Percentiles rank a stretch among this genome's conserved stretches.
phyloP scores from a whole-genome alignment of 164 flowering plant species.

The Berberis vulgaris region DNA sequence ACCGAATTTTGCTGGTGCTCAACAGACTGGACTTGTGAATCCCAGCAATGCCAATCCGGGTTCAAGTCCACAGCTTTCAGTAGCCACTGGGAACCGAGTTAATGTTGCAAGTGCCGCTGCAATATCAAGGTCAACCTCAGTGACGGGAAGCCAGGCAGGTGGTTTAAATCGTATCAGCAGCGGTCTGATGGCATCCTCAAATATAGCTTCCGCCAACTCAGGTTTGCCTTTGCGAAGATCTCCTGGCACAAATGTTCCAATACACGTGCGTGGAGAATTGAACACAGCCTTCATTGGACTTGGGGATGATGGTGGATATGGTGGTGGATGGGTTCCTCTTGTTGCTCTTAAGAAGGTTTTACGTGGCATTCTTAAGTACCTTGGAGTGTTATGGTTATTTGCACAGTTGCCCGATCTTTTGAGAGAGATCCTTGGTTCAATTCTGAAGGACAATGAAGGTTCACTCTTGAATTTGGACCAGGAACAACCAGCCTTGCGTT shows the following conservation, averaged over 20 bases:
- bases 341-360: slow-evolving; percentile 97
- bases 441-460: slow-evolving; percentile 92
- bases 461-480: slow-evolving; percentile 89
- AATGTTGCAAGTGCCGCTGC: slow-evolving; percentile 41
- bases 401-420: slow-evolving; percentile 93
- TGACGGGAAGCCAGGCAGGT: slow-evolving; percentile 38
- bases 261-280: slow-evolving; percentile 86
- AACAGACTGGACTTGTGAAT: slow-evolving; percentile 48
- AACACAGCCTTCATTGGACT: slow-evolving; percentile 99
- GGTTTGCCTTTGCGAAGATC: slow-evolving; percentile 67
- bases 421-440: slow-evolving; percentile 87
- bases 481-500: slow-evolving; percentile 99
- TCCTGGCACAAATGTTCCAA: slow-evolving; percentile 67
- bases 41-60: slow-evolving; percentile 37
- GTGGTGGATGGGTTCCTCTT: slow-evolving; percentile 99
- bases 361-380: slow-evolving; percentile 92
- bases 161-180: slow-evolving; percentile 43
- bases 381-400: slow-evolving; percentile 98
- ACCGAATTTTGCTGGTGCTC: slow-evolving; percentile 52
- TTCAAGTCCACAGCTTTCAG: slow-evolving; percentile 43
- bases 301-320: slow-evolving; percentile 99
- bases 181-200: slow-evolving; percentile 46
- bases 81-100: slow-evolving; percentile 48
- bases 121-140: slow-evolving; percentile 34
- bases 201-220: slow-evolving; percentile 37